These are phyloP conservation scores for Hymenoscyphus salicellus DNA, from an alignment of 2,329 filamentous ascomycete species.

Conservation along the genomic window DNA sequence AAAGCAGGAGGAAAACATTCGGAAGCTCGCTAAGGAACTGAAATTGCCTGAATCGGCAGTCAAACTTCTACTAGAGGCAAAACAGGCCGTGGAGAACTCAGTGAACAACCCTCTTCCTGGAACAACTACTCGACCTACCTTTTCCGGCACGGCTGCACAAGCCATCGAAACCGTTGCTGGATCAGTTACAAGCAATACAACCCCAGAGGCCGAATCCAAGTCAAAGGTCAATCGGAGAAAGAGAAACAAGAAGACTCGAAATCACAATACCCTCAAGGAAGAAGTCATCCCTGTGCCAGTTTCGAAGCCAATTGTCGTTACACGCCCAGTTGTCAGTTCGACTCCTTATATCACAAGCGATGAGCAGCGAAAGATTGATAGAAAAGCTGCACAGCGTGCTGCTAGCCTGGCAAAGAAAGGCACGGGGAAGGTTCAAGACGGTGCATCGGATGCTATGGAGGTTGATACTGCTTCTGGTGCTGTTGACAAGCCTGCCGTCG, in stretches of 20 bases:
- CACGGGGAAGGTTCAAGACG: not conserved
- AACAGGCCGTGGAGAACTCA: not conserved
- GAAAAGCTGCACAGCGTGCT: not conserved
- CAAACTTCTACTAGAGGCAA: not conserved
- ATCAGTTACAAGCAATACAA: not conserved
- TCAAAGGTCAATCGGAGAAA: not conserved
- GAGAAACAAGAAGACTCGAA: conserved; percentile 1
- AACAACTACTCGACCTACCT: not conserved
- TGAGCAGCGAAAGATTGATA: not conserved
- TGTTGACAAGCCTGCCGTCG: not conserved
- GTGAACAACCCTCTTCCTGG: not conserved
- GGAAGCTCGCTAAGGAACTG: not conserved
- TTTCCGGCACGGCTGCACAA: not conserved
- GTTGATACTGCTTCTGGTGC: not conserved
- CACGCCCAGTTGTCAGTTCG: not conserved
- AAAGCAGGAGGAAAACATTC: not conserved
- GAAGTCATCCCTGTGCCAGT: not conserved
- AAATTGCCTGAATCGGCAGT: not conserved
- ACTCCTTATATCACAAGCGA: not conserved
- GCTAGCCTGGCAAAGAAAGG: not conserved
- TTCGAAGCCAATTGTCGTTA: not conserved
- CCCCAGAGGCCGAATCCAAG: not conserved
- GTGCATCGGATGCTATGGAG: not conserved
- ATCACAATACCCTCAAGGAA: not conserved
- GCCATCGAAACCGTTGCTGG: not conserved